Evolutionary conservation across 345 rosid species (phyloP).

Genomic region (Isatis tinctoria): DNA sequence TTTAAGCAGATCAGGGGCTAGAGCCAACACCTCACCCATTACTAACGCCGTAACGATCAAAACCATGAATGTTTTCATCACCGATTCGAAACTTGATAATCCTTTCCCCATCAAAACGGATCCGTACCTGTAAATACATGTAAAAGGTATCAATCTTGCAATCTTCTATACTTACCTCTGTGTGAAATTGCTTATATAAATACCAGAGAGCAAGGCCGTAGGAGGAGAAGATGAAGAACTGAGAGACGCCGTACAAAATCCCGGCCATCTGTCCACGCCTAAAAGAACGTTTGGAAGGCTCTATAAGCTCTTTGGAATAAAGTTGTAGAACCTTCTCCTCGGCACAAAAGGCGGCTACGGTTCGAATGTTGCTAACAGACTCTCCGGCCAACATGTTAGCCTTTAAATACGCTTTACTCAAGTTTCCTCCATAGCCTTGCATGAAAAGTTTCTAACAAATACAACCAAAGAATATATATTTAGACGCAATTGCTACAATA

Average conservation of each 20-base stretch:
- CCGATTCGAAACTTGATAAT: conserved; percentile 69
- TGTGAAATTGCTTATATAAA: not conserved
- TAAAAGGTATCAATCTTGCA: not conserved
- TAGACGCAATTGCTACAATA: not conserved
- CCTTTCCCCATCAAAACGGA: conserved; percentile 65
- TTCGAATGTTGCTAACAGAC: conserved; percentile 88
- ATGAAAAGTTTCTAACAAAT: conserved; percentile 78
- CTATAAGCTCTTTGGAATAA: conserved; percentile 67
- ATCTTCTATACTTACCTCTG: not conserved
- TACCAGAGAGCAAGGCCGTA: conserved; percentile 93
- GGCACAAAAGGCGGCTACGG: conserved; percentile 89
- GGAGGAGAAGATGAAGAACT: conserved; percentile 95
- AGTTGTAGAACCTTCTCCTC: conserved; percentile 83
- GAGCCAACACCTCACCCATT: conserved; percentile 92
- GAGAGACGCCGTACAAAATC: conserved; percentile 78
- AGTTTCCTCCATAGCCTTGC: conserved; percentile 93
- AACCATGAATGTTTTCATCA: conserved; percentile 94
- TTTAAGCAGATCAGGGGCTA: conserved; percentile 81
- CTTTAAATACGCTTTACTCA: conserved; percentile 87
- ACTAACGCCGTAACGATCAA: conserved; percentile 90
- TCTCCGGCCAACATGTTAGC: conserved; percentile 97
- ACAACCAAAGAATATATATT: not conserved
- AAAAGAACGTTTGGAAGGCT: conserved; percentile 70
- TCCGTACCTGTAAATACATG: conserved; percentile 31
- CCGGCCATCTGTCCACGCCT: conserved; percentile 92